These are phyloP conservation scores for Immersiporthe knoxdaviesiana DNA, from an alignment of 2,329 filamentous ascomycete genomes.

Conservation along the genomic window DNA sequence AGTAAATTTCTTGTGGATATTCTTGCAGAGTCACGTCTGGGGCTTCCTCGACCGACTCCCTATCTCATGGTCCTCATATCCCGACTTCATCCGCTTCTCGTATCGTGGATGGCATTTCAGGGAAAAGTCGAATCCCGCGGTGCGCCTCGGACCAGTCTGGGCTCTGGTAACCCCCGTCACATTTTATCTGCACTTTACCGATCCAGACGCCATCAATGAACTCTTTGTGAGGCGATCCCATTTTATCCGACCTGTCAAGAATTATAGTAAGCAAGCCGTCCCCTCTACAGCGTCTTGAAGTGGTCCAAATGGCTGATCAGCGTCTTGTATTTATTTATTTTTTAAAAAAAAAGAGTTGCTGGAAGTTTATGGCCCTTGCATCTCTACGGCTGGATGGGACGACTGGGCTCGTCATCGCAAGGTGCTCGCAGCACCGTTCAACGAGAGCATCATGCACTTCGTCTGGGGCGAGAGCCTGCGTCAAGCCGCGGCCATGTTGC, in stretches of 20 bases:
- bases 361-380: conserved; percentile 37
- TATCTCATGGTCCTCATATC: conserved; percentile 33
- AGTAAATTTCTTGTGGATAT: conserved; percentile 34
- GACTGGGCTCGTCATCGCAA: conserved; percentile 39
- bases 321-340: too few relatives aligned
- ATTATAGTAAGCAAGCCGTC: conserved; percentile 28
- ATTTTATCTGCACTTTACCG: conserved; percentile 33
- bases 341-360: conserved; percentile 34
- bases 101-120: conserved; percentile 34
- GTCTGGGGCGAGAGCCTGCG: conserved; percentile 37
- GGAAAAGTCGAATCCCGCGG: conserved; percentile 26
- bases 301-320: neutral
- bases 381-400: conserved; percentile 36
- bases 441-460: conserved; percentile 36
- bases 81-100: conserved; percentile 33
- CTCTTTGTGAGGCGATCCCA: conserved; percentile 32
- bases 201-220: conserved; percentile 33
- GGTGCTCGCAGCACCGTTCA: conserved; percentile 36
- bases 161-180: conserved; percentile 33
- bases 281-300: neutral
- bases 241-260: conserved; percentile 33
- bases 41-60: conserved; percentile 32
- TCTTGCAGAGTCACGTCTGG: conserved; percentile 34
- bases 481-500: conserved; percentile 34
- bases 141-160: conserved; percentile 34